phyloP scores from a whole-genome alignment of 139 green algal genomes.

The Haematococcus lacustris region DNA sequence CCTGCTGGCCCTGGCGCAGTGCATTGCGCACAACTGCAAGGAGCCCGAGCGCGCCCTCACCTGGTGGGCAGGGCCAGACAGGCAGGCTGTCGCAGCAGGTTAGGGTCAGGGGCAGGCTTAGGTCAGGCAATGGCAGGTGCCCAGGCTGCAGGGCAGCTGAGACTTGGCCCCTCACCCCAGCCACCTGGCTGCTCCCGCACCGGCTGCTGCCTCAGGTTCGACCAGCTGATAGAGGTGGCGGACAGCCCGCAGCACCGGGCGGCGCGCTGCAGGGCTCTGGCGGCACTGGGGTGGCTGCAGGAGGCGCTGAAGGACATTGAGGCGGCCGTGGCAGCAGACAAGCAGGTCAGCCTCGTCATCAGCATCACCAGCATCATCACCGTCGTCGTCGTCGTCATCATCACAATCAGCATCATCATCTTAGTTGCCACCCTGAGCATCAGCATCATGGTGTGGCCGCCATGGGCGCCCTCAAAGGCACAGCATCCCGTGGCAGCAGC shows the following conservation, averaged over 20 bases:
- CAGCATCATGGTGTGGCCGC: too few species aligned
- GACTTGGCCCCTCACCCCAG: too few species aligned
- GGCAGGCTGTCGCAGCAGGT: too few species aligned
- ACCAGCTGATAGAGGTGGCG: not conserved
- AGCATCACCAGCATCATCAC: not conserved
- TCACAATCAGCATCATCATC: not conserved
- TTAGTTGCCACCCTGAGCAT: too few species aligned
- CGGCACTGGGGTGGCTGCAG: not conserved
- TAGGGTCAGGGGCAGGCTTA: too few species aligned
- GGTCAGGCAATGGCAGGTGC: too few species aligned
- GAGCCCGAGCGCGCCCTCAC: conserved; percentile 5
- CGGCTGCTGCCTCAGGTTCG: too few species aligned
- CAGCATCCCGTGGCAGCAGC: too few species aligned
- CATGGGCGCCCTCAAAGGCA: too few species aligned
- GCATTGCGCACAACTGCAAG: not conserved
- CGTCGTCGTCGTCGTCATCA: not conserved
- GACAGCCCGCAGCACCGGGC: not conserved
- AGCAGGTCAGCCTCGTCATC: not conserved
- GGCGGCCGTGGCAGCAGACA: not conserved
- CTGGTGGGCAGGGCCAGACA: too few species aligned
- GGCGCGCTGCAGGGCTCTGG: not conserved
- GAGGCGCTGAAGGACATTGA: not conserved
- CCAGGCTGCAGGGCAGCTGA: too few species aligned
- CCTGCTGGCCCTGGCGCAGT: conserved; percentile 13
- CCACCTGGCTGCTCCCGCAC: too few species aligned